Percentiles rank a stretch among this genome's conserved stretches.
Evolutionary conservation across 2,329 filamentous ascomycete species (phyloP).

Genomic region (Beauveria sp.): DNA sequence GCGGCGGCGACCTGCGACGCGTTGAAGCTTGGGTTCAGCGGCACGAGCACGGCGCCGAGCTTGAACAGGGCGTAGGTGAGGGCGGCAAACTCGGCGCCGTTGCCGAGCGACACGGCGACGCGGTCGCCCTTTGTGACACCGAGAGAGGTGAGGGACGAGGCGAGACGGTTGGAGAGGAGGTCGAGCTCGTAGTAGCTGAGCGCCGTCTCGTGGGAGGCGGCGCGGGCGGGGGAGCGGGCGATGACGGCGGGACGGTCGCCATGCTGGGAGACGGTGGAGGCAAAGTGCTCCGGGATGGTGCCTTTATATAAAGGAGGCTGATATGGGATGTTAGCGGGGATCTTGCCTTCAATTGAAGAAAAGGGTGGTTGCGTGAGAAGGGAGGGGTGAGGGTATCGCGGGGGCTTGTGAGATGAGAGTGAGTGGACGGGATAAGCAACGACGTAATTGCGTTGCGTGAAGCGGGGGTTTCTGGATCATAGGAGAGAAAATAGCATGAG

Average conservation of each 20-base stretch:
- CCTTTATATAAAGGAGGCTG: constrained; percentile 56
- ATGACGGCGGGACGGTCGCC: constrained; percentile 58
- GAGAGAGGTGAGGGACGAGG: constrained; percentile 57
- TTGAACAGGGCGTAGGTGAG: constrained; percentile 90
- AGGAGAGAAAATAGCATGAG: no score
- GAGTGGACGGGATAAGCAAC: neutral
- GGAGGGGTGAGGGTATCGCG: neutral
- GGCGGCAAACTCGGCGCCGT: constrained; percentile 74
- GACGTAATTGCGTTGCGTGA: neutral
- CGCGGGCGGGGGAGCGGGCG: constrained; percentile 30
- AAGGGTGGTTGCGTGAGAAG: neutral
- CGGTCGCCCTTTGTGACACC: constrained; percentile 77
- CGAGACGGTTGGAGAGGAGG: constrained; percentile 65
- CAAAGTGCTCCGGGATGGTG: constrained; percentile 68
- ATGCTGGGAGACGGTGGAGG: constrained; percentile 52
- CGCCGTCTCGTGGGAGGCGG: constrained; percentile 52
- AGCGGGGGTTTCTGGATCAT: neutral
- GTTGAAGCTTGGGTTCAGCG: constrained; percentile 87
- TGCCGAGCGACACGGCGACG: constrained; percentile 81
- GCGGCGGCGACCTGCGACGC: constrained; percentile 69
- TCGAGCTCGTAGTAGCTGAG: constrained; percentile 74
- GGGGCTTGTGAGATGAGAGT: neutral
- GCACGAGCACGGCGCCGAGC: constrained; percentile 88
- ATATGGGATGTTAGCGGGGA: neutral
- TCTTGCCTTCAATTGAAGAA: neutral